These are phyloP conservation scores for Citrus trifoliata DNA, from an alignment of 345 rosid species.

Conservation along the genomic window DNA sequence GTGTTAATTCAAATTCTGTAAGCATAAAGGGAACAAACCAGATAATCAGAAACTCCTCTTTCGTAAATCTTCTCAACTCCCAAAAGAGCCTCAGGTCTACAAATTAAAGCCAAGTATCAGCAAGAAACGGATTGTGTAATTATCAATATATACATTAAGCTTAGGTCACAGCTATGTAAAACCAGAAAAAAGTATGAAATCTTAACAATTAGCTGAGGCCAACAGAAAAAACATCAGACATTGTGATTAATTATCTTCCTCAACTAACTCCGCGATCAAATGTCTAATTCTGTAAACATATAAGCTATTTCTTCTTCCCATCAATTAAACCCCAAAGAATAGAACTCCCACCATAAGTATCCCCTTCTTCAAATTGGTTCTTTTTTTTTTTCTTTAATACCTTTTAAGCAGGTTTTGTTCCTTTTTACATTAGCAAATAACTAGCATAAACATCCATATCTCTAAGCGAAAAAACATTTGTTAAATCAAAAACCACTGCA, in stretches of 20 bases:
- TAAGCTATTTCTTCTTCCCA: background rate
- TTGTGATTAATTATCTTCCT: background rate
- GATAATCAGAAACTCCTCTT: slow-evolving; percentile 70
- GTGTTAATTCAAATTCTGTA: background rate
- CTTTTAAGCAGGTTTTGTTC: background rate
- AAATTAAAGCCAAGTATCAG: slow-evolving; percentile 7
- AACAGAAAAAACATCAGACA: background rate
- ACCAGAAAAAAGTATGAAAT: background rate
- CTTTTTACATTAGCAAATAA: background rate
- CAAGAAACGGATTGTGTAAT: background rate
- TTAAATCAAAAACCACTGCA: background rate
- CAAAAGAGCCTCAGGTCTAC: too few species aligned
- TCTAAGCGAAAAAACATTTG: background rate
- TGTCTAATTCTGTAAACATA: background rate
- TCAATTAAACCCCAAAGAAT: background rate
- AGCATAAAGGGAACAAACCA: slow-evolving; percentile 40
- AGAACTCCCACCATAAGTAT: background rate
- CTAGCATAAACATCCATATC: background rate
- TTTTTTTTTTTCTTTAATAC: background rate
- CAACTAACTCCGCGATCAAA: background rate
- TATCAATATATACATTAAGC: too few species aligned
- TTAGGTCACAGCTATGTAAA: background rate
- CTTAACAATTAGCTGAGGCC: background rate
- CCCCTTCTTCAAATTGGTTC: background rate
- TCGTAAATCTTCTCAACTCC: slow-evolving; percentile 18